phyloP scores from a whole-genome alignment of 305 asterid genomes.

The Rubia tinctorum region DNA sequence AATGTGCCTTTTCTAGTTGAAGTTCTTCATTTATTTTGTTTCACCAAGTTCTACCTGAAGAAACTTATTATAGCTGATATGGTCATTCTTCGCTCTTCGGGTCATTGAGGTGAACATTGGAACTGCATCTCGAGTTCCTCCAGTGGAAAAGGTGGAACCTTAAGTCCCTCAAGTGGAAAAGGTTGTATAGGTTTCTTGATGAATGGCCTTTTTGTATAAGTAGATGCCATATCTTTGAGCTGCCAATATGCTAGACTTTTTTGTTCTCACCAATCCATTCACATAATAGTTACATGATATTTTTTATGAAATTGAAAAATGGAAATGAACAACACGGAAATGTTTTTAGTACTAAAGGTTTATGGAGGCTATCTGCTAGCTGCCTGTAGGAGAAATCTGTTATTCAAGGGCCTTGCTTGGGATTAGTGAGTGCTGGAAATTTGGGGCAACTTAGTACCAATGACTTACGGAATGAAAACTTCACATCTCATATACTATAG shows the following conservation, averaged over 20 bases:
- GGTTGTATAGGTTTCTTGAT: neutral
- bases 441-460: neutral
- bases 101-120: neutral
- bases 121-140: neutral
- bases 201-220: neutral
- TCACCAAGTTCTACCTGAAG: neutral
- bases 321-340: neutral
- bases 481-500: neutral
- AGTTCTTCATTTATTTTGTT: neutral
- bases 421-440: neutral
- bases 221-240: neutral
- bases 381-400: neutral
- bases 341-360: neutral
- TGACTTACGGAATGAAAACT: neutral
- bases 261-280: neutral
- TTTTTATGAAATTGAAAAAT: neutral
- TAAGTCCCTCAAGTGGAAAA: neutral
- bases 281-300: neutral
- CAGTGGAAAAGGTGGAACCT: neutral
- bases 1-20: neutral
- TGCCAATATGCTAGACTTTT: neutral
- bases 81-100: neutral
- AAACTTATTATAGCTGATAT: neutral
- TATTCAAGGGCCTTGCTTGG: neutral
- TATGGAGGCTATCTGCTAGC: neutral